phyloP scores from a whole-genome alignment of 768 basidiomycete genomes.

The Clitopilus passeckerianus region DNA sequence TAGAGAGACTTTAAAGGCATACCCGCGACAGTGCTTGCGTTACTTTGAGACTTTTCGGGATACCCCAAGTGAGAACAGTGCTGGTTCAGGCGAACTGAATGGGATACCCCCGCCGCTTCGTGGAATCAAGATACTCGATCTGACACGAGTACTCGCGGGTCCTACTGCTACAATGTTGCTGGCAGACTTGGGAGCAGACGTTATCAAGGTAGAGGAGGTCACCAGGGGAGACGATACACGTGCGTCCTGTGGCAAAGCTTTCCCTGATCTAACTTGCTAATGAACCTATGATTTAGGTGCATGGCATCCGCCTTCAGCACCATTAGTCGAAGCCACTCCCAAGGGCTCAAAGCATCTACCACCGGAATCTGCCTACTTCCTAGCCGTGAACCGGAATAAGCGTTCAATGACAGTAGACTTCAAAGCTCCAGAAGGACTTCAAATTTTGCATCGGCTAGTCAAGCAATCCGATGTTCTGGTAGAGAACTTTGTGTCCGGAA shows the following conservation, averaged over 20 bases:
- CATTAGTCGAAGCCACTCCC: slow-evolving; percentile 42
- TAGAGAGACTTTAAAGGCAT: no score
- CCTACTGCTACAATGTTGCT: slow-evolving; percentile 91
- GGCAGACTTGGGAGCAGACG: slow-evolving; percentile 90
- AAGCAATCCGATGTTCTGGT: slow-evolving; percentile 78
- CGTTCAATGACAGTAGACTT: slow-evolving; percentile 87
- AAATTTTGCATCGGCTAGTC: slow-evolving; percentile 69
- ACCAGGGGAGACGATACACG: slow-evolving; percentile 82
- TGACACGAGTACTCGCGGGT: slow-evolving; percentile 89
- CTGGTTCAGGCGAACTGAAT: slow-evolving; percentile 2
- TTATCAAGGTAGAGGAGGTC: slow-evolving; percentile 86
- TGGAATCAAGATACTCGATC: slow-evolving; percentile 80
- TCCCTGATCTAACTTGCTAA: not conserved
- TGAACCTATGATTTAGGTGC: slow-evolving; percentile 37
- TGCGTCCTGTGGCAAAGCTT: not conserved
- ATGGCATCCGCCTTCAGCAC: slow-evolving; percentile 63
- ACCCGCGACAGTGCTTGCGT: no score
- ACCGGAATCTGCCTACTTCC: slow-evolving; percentile 90
- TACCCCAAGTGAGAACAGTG: not conserved
- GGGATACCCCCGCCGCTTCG: slow-evolving; percentile 76
- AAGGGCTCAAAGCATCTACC: slow-evolving; percentile 60
- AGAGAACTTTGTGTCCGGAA: slow-evolving; percentile 85
- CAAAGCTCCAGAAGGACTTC: slow-evolving; percentile 71
- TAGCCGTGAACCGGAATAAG: slow-evolving; percentile 86
- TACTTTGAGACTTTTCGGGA: not conserved